phyloP scores from a whole-genome alignment of 2,329 filamentous ascomycete genomes.

The Arachnopeziza araneosa region DNA sequence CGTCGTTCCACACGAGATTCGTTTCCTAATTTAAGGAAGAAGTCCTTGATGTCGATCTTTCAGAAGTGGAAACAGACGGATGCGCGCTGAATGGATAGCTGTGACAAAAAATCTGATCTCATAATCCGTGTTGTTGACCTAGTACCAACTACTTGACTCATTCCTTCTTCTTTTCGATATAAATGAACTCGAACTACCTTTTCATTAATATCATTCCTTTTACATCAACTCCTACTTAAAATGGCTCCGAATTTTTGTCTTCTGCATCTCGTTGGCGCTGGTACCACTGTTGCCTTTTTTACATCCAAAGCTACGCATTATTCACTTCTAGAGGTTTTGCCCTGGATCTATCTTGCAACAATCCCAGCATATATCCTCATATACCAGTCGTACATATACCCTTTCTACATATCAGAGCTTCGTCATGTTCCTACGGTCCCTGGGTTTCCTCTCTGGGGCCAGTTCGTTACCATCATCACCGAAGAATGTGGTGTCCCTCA shows the following conservation, averaged over 20 bases:
- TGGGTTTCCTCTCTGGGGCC: constrained; percentile 39
- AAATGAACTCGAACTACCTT: neutral
- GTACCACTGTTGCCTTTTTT: constrained; percentile 8
- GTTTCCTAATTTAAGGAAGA: too few species aligned
- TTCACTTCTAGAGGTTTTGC: constrained; percentile 9
- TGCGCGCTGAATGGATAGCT: too few species aligned
- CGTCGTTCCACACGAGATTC: too few species aligned
- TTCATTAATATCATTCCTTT: neutral
- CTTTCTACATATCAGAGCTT: constrained; percentile 38
- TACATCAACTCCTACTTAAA: neutral
- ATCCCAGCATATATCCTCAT: constrained; percentile 30
- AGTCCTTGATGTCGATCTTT: too few species aligned
- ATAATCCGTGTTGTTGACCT: neutral
- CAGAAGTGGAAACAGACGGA: too few species aligned
- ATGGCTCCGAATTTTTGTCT: neutral
- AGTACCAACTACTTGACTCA: neutral
- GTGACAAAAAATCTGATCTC: neutral
- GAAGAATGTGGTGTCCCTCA: constrained; percentile 38
- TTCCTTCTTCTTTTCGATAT: neutral
- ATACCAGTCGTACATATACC: constrained; percentile 32
- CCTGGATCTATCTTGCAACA: constrained; percentile 14
- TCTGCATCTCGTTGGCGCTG: neutral
- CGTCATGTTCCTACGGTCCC: constrained; percentile 38
- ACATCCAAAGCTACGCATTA: constrained; percentile 16
- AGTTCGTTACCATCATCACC: constrained; percentile 34